Percentiles rank a stretch among this genome's conserved stretches.
Conservation (phyloP, 2,329 filamentous ascomycete genomes). For the Pseudogymnoascus sp. region DNA sequence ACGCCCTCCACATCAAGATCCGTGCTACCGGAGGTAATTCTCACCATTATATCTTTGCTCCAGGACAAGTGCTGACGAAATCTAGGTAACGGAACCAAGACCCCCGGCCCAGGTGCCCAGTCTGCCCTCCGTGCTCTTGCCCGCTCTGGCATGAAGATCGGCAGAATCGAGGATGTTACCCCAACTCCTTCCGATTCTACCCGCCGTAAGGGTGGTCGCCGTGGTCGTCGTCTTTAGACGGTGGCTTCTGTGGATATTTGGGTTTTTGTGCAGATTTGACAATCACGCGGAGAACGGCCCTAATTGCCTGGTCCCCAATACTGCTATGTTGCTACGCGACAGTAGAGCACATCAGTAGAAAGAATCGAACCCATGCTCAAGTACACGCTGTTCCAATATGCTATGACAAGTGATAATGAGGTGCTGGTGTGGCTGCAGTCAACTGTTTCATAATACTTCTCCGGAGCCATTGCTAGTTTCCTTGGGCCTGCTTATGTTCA, state of each 20-base stretch:
- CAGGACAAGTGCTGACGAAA: conserved; percentile 4
- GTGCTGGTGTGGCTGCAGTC: neutral
- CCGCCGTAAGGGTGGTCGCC: conserved; percentile 99
- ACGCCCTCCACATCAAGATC: conserved; percentile 99
- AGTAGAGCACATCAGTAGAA: conserved; percentile 25
- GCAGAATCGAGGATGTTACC: conserved; percentile 98
- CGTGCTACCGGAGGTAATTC: conserved; percentile 84
- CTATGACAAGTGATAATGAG: neutral
- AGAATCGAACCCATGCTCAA: conserved; percentile 11
- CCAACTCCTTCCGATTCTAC: conserved; percentile 98
- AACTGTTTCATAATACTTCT: neutral
- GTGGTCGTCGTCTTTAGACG: conserved; percentile 97
- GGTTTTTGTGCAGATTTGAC: conserved; percentile 53
- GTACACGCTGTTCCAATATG: neutral
- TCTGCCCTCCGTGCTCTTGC: conserved; percentile 97
- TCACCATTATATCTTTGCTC: neutral
- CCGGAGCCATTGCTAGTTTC: neutral
- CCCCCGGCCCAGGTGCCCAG: conserved; percentile 96
- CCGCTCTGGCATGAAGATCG: conserved; percentile 99
- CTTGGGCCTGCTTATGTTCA: neutral
- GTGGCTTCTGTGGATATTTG: conserved; percentile 28
- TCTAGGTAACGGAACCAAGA: conserved; percentile 97
- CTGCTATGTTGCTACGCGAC: conserved; percentile 42
- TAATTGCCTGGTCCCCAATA: conserved; percentile 55
- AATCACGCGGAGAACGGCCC: conserved; percentile 66